Evolutionary conservation across 345 rosid species (phyloP).

Genomic region (Moringa oleifera): DNA sequence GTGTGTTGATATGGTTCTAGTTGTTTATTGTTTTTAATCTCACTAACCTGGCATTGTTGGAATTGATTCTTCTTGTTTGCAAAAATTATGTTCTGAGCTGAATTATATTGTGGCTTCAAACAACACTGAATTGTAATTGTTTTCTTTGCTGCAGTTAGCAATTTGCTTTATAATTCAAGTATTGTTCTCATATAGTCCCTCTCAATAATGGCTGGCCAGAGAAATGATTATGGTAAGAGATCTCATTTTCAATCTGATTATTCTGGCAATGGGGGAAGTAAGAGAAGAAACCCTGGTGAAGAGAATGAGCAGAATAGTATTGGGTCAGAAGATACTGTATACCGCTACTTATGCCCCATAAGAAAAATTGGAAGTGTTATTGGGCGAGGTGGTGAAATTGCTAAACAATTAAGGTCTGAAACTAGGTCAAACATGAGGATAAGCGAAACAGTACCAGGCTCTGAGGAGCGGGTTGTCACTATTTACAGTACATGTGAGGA

Average conservation of each 20-base stretch:
- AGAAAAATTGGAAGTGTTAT: conserved; percentile 92
- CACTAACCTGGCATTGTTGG: too few species aligned
- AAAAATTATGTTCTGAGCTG: too few species aligned
- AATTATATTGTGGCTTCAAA: too few species aligned
- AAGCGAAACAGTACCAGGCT: conserved; percentile 68
- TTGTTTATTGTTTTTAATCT: too few species aligned
- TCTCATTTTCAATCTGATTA: conserved; percentile 65
- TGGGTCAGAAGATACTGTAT: conserved; percentile 71
- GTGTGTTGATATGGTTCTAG: too few species aligned
- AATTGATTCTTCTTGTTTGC: too few species aligned
- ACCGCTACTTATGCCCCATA: conserved; percentile 73
- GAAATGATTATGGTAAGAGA: conserved; percentile 78
- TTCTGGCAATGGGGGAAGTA: conserved; percentile 55
- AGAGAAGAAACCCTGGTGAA: conserved; percentile 64
- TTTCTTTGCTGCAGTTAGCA: too few species aligned
- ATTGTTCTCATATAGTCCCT: conserved; percentile 45
- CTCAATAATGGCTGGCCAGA: conserved; percentile 82
- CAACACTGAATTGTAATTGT: too few species aligned
- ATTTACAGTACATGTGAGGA: conserved; percentile 83
- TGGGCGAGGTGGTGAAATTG: conserved; percentile 93
- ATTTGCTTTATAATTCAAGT: too few species aligned
- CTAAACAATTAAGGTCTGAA: conserved; percentile 76
- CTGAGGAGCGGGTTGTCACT: conserved; percentile 91
- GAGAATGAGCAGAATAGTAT: conserved; percentile 63
- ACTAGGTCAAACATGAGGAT: conserved; percentile 85